Base-by-base conservation (phyloP, 2,329 filamentous ascomycete genomes). In the Zasmidium citrigriseum region DNA sequence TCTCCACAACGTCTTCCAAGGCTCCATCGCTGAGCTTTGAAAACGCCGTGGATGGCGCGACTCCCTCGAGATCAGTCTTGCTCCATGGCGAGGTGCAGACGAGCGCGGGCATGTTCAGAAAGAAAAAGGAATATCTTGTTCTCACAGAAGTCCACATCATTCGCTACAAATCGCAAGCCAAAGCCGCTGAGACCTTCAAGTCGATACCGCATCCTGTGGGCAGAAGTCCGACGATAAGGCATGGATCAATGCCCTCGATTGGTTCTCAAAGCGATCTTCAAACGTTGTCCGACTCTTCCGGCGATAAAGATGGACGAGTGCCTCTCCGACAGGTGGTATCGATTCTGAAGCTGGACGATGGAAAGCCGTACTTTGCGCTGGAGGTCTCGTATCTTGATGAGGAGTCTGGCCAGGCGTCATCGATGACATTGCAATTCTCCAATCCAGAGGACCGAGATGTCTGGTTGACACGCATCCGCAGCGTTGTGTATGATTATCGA, bases 51-150 rank as follows among this genome's bases (percentile, higher is more conserved):
- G 62, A 67, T 65, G 60, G 65, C 52, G 21, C 51, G 45, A n/a
- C 61, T 54, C 55, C 68, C 55, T 60, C 66, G 64, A 67, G 75
- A 69, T 75, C 78, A 25, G 84, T 89, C 20, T 73, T 89, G 38
- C 82, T 87, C 62, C 84, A 89, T 75, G 88, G 87, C 38, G 87
- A 89, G 69, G 84, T 89, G 16, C 87, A 90, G 73, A 89, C 85
- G 12, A 86, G 85, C 50, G 86, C 83, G 56, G 83, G 84, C 59
- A 84, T 90, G 80, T 88, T 89, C 74, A 80, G 87, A 70, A 89
- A 89, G 75, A 89, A 87, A 76, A 87, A 83, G 73, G 87, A 90
- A 70, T 90, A 88, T 67, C 76, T 90, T 55, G 88, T 90, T 14
- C 76, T 90, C 63, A 90, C 87, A 5, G 87, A 89, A 63, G 83